These are phyloP conservation scores for Croton setiger DNA, from an alignment of 441 rosid species.

Conservation along the genomic window DNA sequence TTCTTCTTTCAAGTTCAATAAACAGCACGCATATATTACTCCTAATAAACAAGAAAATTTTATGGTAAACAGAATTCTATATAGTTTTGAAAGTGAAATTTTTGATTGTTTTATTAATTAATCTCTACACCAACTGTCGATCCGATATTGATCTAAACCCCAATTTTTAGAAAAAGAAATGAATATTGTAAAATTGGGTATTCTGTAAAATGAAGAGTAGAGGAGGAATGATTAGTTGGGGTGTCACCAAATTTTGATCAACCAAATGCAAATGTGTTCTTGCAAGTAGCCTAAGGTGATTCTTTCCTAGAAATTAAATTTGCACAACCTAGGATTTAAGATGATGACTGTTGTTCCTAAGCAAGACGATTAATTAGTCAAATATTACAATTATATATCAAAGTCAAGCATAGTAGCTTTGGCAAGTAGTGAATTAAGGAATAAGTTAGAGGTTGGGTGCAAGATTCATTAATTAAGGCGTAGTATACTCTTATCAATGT, in stretches of 20 bases:
- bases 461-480: not conserved
- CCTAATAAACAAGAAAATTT: too few relatives aligned
- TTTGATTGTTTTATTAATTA: too few relatives aligned
- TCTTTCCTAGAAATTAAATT: not conserved
- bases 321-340: too few relatives aligned
- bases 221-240: not conserved
- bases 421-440: constrained; percentile 11
- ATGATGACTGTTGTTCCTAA: too few relatives aligned
- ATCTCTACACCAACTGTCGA: too few relatives aligned
- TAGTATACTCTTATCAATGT: too few relatives aligned
- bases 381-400: not conserved
- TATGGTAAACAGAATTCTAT: too few relatives aligned
- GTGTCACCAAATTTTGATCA: not conserved
- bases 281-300: not conserved
- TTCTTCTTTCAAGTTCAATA: too few relatives aligned
- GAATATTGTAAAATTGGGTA: too few relatives aligned
- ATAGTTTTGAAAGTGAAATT: too few relatives aligned
- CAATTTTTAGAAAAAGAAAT: not conserved
- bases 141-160: not conserved
- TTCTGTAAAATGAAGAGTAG: not conserved
- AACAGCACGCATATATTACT: too few relatives aligned
- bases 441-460: constrained; percentile 13
- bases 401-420: not conserved
- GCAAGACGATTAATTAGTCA: not conserved
- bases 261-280: not conserved